Evolutionary conservation across 805 yeast genomes (phyloP), one percentile per base, ranked within the genome.

Genomic region (Yamadazyma phyllophila): DNA sequence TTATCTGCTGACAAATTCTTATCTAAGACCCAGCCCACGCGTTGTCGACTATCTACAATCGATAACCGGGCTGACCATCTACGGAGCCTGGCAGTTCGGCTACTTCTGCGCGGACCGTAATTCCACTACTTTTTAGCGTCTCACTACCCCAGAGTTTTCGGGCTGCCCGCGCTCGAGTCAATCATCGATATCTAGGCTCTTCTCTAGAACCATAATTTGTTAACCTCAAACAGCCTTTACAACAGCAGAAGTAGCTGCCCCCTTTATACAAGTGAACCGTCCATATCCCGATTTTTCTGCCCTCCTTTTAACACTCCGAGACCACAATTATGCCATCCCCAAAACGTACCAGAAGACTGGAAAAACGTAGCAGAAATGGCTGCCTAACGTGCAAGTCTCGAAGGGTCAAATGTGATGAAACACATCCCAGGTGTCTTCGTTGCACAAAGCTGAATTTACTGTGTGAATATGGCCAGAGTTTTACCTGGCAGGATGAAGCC

Each of bases 401-500:
- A 27, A 26, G 55, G 27, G 48, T 53, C 1, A 55, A 55, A 32
- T 55, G 59, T 44, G 57, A 53, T 36, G 63, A 70, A 50, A 34
- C 52, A 0, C 66, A 59, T 14, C 74, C 74, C 2, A 43, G 31
- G 6, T 70, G 74, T 44, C 17, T 12, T 4, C 55, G 60, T 12
- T 69, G 74, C 45, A n/a, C 12, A 5, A 53, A 63, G 39, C 45
- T 61, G 29, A 47, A 50, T 1, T 35, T 62, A 4, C 35, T 41
- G 1, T 62, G 62, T 39, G 45, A 15, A 27, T 63, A 57, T 36
- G 53, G 50, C 4, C 15, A 54, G 24, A 50, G 31, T 7, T 48
- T 60, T 6, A 50, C 55, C 0, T 69, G 71, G 72, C 72, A 68
- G 36, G 71, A 69, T 26, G 73, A 69, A 11, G 73, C 71, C 3